These are phyloP conservation scores for Coemansia umbellata DNA, from an alignment of 192 early-diverging fungal species.

Conservation along the genomic window DNA sequence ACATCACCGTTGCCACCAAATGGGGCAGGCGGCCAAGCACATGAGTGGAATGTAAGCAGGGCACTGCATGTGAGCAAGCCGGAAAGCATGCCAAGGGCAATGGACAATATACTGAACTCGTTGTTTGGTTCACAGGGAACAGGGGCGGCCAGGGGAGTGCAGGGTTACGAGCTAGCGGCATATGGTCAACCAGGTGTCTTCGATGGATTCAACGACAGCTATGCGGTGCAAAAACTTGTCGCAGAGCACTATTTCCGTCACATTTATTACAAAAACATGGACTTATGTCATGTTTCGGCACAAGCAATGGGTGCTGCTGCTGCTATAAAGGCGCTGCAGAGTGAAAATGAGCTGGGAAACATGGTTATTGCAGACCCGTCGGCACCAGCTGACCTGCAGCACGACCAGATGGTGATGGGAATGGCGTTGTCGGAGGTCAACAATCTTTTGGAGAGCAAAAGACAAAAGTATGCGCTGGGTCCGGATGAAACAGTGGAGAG, in stretches of 20 bases:
- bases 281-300: conserved; percentile 8
- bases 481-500: conserved; percentile 26
- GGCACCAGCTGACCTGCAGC: conserved; percentile 3
- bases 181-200: conserved; percentile 2
- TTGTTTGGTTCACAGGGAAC: too few species aligned
- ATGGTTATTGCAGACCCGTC: conserved; percentile 1
- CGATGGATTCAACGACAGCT: conserved; percentile 27
- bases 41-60: too few species aligned
- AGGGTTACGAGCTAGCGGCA: too few species aligned
- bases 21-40: too few species aligned
- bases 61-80: too few species aligned
- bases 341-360: conserved; percentile 6
- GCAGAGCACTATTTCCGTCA: conserved; percentile 32
- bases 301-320: conserved; percentile 35
- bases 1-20: too few species aligned
- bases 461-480: conserved; percentile 2
- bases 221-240: conserved; percentile 19
- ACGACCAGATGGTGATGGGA: conserved; percentile 38
- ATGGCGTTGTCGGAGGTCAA: conserved; percentile 28
- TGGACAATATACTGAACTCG: too few species aligned
- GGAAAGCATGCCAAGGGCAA: too few species aligned
- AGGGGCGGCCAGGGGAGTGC: too few species aligned
- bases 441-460: conserved; percentile 23
- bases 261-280: conserved; percentile 8
- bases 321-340: conserved; percentile 25